A percentile compares a stretch with the other conserved stretches of the same genome.
Evolutionary conservation across 768 basidiomycete genomes (phyloP).

Genomic region (Amanita exitialis): DNA sequence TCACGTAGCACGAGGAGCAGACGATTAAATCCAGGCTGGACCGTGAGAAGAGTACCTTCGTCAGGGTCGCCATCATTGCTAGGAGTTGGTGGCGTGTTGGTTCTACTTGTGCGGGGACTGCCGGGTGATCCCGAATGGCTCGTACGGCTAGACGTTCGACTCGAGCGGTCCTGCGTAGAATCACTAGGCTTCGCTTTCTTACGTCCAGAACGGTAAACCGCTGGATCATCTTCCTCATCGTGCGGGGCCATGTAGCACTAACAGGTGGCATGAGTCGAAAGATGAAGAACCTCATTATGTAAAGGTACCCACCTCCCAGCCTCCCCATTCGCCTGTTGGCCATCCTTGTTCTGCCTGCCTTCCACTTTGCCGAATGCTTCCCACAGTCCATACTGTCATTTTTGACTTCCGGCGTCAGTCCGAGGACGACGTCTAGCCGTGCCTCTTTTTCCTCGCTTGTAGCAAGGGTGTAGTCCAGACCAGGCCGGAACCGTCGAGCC

Average conservation of each 20-base stretch:
- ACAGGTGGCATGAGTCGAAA: background rate
- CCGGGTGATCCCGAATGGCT: background rate
- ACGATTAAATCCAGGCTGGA: constrained; percentile 85
- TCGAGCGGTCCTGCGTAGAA: constrained; percentile 7
- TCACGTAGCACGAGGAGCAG: constrained; percentile 86
- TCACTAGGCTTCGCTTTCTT: constrained; percentile 28
- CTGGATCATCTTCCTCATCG: constrained; percentile 91
- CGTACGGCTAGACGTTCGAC: background rate
- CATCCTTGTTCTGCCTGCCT: constrained; percentile 33
- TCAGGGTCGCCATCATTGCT: constrained; percentile 26
- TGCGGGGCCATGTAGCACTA: constrained; percentile 97
- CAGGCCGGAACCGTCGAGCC: constrained; percentile 84
- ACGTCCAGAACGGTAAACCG: constrained; percentile 71
- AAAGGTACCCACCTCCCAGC: constrained; percentile 70
- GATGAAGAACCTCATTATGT: background rate
- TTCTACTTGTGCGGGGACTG: background rate
- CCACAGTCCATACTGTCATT: constrained; percentile 21
- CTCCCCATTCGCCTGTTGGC: constrained; percentile 76
- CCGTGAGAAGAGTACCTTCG: constrained; percentile 72
- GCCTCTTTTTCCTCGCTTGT: constrained; percentile 77
- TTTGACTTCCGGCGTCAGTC: constrained; percentile 61
- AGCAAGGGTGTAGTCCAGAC: constrained; percentile 91
- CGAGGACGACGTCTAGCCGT: constrained; percentile 78
- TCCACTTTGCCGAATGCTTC: background rate
- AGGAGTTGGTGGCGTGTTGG: constrained; percentile 2